Base-by-base conservation (phyloP, 2,329 filamentous ascomycete species). In the Fusarium temperatum region DNA sequence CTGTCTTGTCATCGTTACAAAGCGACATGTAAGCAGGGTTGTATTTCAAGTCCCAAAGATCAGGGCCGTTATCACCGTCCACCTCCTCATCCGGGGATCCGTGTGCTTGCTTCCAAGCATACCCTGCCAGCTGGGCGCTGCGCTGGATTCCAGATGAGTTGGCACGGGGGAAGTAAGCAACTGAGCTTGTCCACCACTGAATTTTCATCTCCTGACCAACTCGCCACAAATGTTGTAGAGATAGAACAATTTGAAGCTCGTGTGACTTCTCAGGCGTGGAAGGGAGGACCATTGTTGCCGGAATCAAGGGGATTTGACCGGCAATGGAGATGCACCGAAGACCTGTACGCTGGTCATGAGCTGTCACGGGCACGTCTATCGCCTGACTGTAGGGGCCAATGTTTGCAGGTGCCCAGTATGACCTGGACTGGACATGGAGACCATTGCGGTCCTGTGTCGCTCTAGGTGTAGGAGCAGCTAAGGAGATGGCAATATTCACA, bases 361-460 rank as follows among this genome's bases (percentile, higher is more conserved):
- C 60, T 22, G 76, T 77, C 18, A 83, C 62, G 8, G 80, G 83
- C 17, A 90, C 83, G 5, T 88, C 86, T 56, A 96, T 90, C 8
- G 95, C 94, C 84, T 99, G 96, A 63, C 95, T 98, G 82, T 98
- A 98, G 0, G 96, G 96, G 0, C 96, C 96, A 61, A 99, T 98
- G 79, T 98, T 98, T 26, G 96, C 96, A 1, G 96, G 96, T 1
- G 96, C 96, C 96, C 96, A 99, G 86, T 98, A 98, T 17, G 94
- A 97, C 44, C 94, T 87, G 8, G 93, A 95, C 83, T 98, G 96
- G 11, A 99, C 95, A 81, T 99, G 96, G 3, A 98, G 87, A 1
- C 89, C 90, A 58, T 87, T 86, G 83, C 93, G 82, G 38, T 80
- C 77, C n/a, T 61, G 60, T 10, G 59, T 68, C 14, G 71, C 65